Percentiles rank a stretch among this genome's conserved stretches.
These are phyloP conservation scores for Salvia sclarea DNA, from an alignment of 305 asterid genomes.

Conservation along the genomic window DNA sequence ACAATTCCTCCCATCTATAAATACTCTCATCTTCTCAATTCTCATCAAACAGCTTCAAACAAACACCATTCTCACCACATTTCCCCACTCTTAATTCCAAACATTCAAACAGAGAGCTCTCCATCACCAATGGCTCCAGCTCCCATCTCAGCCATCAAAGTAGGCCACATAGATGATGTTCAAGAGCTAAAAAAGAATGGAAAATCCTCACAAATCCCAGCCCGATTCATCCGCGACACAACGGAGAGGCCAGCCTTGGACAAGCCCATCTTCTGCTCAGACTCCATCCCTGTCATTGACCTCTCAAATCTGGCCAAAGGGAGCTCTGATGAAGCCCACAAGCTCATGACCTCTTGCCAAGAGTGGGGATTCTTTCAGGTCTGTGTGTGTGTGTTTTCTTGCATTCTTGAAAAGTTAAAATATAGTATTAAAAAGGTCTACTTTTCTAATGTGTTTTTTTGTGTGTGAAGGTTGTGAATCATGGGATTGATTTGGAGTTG, in stretches of 20 bases:
- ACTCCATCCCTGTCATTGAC: conserved; percentile 72
- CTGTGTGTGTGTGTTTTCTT: not conserved
- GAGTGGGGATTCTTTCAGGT: conserved; percentile 99
- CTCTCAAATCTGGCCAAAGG: conserved; percentile 58
- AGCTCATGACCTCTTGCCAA: conserved; percentile 67
- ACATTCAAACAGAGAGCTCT: not conserved
- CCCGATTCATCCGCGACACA: conserved; percentile 66
- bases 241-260: conserved; percentile 61
- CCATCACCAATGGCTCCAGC: conserved; percentile 58
- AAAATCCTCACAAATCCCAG: conserved; percentile 60
- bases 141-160: conserved; percentile 51
- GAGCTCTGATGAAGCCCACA: conserved; percentile 48
- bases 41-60: conserved; percentile 12
- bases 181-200: conserved; percentile 68
- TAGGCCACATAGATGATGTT: conserved; percentile 90
- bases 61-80: not conserved
- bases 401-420: not conserved
- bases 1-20: conserved; percentile 47
- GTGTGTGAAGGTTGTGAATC: conserved; percentile 67
- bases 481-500: conserved; percentile 68
- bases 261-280: conserved; percentile 30
- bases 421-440: not conserved
- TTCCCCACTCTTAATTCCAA: not conserved
- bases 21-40: conserved; percentile 40
- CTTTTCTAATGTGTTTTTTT: not conserved